Evolutionary conservation across 305 asterid species (phyloP), one percentile per base, ranked within the genome.

Genomic region (Coffea humblotiana): DNA sequence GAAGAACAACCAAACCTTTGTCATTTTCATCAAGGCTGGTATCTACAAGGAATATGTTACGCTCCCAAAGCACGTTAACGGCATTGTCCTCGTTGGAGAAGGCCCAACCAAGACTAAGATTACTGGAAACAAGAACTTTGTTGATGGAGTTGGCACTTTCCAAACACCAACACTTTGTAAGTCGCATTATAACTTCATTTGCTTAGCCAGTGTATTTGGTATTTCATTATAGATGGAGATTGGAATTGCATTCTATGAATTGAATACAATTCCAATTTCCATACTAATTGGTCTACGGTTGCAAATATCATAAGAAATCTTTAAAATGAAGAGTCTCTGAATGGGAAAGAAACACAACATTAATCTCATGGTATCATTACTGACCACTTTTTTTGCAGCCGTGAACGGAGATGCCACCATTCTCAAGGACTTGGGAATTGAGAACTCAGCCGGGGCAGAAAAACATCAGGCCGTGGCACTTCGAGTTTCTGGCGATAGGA

Each of bases 61-160:
- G 3, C 79, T 93, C 56, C 92, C 93, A 0, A 91, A 85, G 80
- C 71, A 80, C 7, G 78, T 79, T 13, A 78, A 78, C 78, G 87
- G 87, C 11, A 72, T 94, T 48, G 88, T 89, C 27, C 66, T 94
- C 60, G 29, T 93, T 8, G 98, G 98, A 56, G 97, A 93, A 8
- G 98, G 98, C 6, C 91, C 97, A 18, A 35, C 78, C 21, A 93
- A 90, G 84, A 93, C 98, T 6, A 89, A 81, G 21, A 89, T 94
- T 84, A 58, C 89, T n/a, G 97, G 95, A 51, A 81, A 64, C 76
- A 89, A 86, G 85, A 91, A 84, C 86, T 91, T 43, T 35, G 78
- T 80, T 0, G 89, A 78, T 10, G 97, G 98, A 8, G 63, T 74
- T 23, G 85, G 83, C 27, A 90, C 97, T 54, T 91, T 77, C 83